Evolutionary conservation across 2,329 filamentous ascomycete genomes (phyloP).

Genomic region (Pezizomycotina sp.): DNA sequence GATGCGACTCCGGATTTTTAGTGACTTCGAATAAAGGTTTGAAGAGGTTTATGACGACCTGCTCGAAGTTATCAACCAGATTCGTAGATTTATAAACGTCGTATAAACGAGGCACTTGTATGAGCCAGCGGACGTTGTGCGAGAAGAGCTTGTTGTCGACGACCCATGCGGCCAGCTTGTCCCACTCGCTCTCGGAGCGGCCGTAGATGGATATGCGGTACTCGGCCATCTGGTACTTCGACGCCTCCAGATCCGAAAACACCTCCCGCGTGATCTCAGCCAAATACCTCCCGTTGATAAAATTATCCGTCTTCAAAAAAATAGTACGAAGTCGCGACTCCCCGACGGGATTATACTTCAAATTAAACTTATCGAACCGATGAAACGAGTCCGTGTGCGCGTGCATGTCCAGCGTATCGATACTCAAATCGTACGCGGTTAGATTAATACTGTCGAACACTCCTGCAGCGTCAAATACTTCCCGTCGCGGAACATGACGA

Average conservation of each 20-base stretch:
- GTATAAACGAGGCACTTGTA: conserved; percentile 85
- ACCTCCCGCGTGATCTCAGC: conserved; percentile 98
- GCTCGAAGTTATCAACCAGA: conserved; percentile 76
- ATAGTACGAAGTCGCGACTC: conserved; percentile 94
- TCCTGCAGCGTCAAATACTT: conserved; percentile 80
- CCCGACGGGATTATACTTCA: conserved; percentile 95
- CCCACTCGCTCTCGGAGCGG: conserved; percentile 83
- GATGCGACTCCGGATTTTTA: conserved; percentile 66
- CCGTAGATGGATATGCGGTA: conserved; percentile 98
- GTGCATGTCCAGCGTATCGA: conserved; percentile 98
- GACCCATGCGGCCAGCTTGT: conserved; percentile 92
- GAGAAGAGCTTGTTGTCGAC: conserved; percentile 97
- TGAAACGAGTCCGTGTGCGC: conserved; percentile 97
- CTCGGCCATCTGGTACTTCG: conserved; percentile 99
- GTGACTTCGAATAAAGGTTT: conserved; percentile 90
- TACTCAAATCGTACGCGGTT: conserved; percentile 92
- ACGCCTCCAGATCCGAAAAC: conserved; percentile 88
- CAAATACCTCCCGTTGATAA: conserved; percentile 85
- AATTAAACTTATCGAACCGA: conserved; percentile 97
- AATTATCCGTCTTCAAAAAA: conserved; percentile 96
- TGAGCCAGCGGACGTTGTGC: conserved; percentile 91
- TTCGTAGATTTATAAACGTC: conserved; percentile 86
- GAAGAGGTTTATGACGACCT: conserved; percentile 82
- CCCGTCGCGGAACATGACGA: conserved; percentile 80
- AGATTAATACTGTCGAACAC: conserved; percentile 96